These are phyloP conservation scores for Ceratorhiza oryzae-sativae DNA, from an alignment of 1,284 basidiomycete species.

Conservation along the genomic window DNA sequence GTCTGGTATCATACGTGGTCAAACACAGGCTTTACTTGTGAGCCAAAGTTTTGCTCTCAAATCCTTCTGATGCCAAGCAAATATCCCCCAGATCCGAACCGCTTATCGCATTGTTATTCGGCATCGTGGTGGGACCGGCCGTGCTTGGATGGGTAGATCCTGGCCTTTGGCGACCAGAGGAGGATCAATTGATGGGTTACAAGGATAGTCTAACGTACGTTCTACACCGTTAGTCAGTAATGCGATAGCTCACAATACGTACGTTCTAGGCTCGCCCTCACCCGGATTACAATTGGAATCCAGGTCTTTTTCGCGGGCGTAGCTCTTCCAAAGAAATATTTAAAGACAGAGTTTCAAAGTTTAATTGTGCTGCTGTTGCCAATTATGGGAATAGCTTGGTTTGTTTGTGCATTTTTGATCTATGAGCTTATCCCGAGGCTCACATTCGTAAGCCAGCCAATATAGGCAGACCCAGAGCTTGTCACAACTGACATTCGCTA, in stretches of 20 bases:
- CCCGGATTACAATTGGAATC: conserved; percentile 32
- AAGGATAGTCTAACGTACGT: conserved; percentile 33
- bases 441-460: conserved; percentile 23
- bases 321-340: conserved; percentile 35
- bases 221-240: neutral
- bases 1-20: conserved; percentile 23
- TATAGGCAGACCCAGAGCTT: neutral
- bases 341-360: conserved; percentile 35
- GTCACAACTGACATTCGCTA: neutral
- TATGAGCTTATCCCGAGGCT: conserved; percentile 31
- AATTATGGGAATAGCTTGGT: conserved; percentile 33
- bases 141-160: conserved; percentile 28
- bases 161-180: conserved; percentile 18
- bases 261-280: conserved; percentile 10
- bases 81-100: conserved; percentile 21
- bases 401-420: conserved; percentile 32
- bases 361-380: conserved; percentile 30
- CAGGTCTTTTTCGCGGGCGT: conserved; percentile 36
- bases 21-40: conserved; percentile 32
- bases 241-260: neutral
- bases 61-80: neutral
- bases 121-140: conserved; percentile 28
- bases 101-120: conserved; percentile 20
- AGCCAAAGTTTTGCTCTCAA: neutral
- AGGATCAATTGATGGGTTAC: conserved; percentile 22